Evolutionary conservation across 225 moss, liverwort and hornwort genomes (phyloP), one percentile per base, ranked within the genome.

Genomic region (Anthoceros angustus): DNA sequence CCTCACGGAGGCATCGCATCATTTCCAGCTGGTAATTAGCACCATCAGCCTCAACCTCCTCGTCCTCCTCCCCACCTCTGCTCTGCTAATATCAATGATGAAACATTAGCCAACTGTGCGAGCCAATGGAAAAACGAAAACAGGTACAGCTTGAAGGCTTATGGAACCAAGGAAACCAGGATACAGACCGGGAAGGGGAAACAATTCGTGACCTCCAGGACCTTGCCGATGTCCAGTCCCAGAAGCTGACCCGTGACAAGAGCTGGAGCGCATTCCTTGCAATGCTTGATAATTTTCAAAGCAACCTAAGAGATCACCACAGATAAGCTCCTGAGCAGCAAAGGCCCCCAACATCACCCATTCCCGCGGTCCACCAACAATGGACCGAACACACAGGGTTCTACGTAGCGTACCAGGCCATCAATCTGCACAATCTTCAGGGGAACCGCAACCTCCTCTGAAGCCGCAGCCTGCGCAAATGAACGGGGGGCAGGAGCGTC

Each of bases 1-100:
- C 91, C 81, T 98, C 91, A 11, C 95, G 83, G 49, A 98, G 84
- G 73, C 86, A 98, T n/a, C 91, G 91, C 95, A 98, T 98, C 95
- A 98, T 98, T 77, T 98, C 95, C 67, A 91, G 78, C 77, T 98
- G 91, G 71, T 91, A 98, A 74, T 98, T 91, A 23, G 91, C 91
- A 42, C 95, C 95, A 84, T 98, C 95, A 43, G 79, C 82, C 72
- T 98, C 95, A 68, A 88, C 85, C 73, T 98, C 95, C 16, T 91
- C 95, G 63, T 98, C 95, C 24, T 98, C 91, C n/a, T 91, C 95
- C 55, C 88, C 95, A 48, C 95, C 91, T 72, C 88, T 86, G 69
- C 86, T 98, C 95, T 98, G 67, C 42, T 78, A 14, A 5, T 78
- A 71, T 72, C 45, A 46, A 24, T 63, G 25, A 24, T 9, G 14